Evolutionary conservation across 2,329 filamentous ascomycete species (phyloP).

Genomic region (Pseudopyrenochaeta lycopersici): DNA sequence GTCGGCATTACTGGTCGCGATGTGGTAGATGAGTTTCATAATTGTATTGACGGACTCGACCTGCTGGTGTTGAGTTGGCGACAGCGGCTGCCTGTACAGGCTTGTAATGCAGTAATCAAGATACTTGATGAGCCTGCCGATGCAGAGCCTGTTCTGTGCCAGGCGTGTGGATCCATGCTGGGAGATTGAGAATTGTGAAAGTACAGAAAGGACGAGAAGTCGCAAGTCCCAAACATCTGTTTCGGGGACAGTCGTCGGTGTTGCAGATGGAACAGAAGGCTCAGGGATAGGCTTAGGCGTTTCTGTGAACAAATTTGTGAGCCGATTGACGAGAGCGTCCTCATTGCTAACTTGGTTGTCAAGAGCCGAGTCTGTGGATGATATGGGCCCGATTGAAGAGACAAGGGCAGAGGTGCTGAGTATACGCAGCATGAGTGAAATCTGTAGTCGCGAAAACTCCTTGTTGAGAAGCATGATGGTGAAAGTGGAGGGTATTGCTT

Average conservation of each 20-base stretch:
- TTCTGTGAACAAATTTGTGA: constrained; percentile 70
- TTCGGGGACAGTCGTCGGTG: constrained; percentile 21
- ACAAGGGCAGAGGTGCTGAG: constrained; percentile 72
- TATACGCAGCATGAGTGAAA: constrained; percentile 70
- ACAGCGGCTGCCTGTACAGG: constrained; percentile 58
- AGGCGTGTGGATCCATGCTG: constrained; percentile 70
- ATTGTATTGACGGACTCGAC: constrained; percentile 66
- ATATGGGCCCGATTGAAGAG: constrained; percentile 72
- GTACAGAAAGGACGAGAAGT: constrained; percentile 56
- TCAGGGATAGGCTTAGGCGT: constrained; percentile 51
- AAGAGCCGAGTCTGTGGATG: constrained; percentile 54
- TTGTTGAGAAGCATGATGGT: constrained; percentile 73
- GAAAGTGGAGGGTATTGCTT: constrained; percentile 70
- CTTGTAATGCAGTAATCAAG: constrained; percentile 76
- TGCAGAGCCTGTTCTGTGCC: constrained; percentile 71
- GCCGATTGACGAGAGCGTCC: constrained; percentile 65
- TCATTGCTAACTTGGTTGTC: constrained; percentile 50
- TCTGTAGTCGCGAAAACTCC: constrained; percentile 70
- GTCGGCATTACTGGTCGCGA: constrained; percentile 68
- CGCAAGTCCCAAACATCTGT: constrained; percentile 56
- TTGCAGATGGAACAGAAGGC: constrained; percentile 10
- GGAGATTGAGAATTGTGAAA: constrained; percentile 68
- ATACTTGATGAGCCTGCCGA: constrained; percentile 78
- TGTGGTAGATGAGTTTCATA: constrained; percentile 68
- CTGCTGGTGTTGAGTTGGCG: constrained; percentile 50